Base-by-base conservation (phyloP, 768 basidiomycete species). In the Pleurotus sapidus region DNA sequence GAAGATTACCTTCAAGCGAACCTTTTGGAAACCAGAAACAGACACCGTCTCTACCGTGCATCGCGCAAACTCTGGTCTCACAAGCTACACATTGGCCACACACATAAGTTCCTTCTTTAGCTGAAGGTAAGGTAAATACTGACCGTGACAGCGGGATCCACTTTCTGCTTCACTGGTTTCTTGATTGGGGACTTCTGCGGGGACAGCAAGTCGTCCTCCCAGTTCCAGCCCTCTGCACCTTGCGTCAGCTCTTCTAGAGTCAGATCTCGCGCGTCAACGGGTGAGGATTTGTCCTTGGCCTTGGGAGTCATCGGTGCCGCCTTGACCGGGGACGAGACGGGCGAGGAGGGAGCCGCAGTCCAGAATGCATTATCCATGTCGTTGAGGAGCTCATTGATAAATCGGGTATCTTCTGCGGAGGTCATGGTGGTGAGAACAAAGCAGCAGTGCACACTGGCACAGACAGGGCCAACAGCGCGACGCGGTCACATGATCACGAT, bases 201-300 rank as follows among this genome's bases (percentile, higher is more conserved):
- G 2, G 78, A 79, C 43, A 81, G 59, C 27, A 77, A 76, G 58
- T 83, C 81, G 0, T 72, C 67, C 49, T 77, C 74, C 81, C 86
- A 84, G 61, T 91, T 86, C 85, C 88, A 88, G 38, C 79, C 74
- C 63, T 87, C 88, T 1, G 83, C 84, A 0, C 87, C 89, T 25
- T 86, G 81, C n/a, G 87, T 64, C 12, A 89, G 73, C 3, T 70
- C 64, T 2, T 70, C 65, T 27, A 87, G 62, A 59, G 87, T 82
- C 20, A 79, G 60, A 57, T 78, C 72, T 9, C 63, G 64, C 6
- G 67, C 67, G 3, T 69, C 56, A 45, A 67, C 65, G 4, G 66
- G 40, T 46, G 63, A 60, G n/a, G 57, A 59, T 15, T 55, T 18
- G 3, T 60, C 49, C 49, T 54, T 15, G 50, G 46, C 23, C 49